Conservation (phyloP, 2,329 filamentous ascomycete genomes). For the Pseudofabraea citricarpa region DNA sequence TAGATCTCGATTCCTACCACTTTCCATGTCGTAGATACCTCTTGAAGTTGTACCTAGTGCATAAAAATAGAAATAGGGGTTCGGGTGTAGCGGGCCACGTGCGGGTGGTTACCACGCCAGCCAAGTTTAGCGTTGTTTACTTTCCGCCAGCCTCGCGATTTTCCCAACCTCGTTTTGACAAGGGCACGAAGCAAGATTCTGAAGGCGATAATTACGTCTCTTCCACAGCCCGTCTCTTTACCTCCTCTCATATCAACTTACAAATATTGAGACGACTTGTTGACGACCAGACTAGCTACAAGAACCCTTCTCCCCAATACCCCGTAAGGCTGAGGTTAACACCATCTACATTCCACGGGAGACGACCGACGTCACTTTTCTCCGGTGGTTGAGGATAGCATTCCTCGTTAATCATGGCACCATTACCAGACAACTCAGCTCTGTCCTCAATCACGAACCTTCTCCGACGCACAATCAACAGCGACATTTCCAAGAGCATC, state of each 20-base stretch:
- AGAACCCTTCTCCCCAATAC: not conserved
- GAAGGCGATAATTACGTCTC: not conserved
- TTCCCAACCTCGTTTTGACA: conserved; percentile 3
- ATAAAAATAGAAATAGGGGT: too few relatives aligned
- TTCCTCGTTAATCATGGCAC: conserved; percentile 19
- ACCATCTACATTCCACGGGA: not conserved
- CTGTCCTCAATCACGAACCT: conserved; percentile 16
- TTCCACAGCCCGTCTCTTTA: not conserved
- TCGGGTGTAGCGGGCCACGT: too few relatives aligned
- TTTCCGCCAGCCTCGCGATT: not conserved
- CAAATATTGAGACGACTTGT: not conserved
- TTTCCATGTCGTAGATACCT: too few relatives aligned
- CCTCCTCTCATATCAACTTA: not conserved
- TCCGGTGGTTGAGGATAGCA: not conserved
- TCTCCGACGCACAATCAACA: conserved; percentile 14
- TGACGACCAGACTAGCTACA: too few relatives aligned
- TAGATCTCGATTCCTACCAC: too few relatives aligned
- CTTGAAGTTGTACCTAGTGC: too few relatives aligned
- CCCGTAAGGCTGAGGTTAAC: not conserved
- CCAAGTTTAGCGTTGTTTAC: not conserved
- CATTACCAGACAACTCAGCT: conserved; percentile 14
- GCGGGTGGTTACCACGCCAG: too few relatives aligned
- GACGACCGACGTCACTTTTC: not conserved
- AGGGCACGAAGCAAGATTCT: not conserved
- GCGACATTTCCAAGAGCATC: conserved; percentile 8